Evolutionary conservation across 495 filamentous ascomycete species (phyloP).

Genomic region (Aspergillus mulundensis): DNA sequence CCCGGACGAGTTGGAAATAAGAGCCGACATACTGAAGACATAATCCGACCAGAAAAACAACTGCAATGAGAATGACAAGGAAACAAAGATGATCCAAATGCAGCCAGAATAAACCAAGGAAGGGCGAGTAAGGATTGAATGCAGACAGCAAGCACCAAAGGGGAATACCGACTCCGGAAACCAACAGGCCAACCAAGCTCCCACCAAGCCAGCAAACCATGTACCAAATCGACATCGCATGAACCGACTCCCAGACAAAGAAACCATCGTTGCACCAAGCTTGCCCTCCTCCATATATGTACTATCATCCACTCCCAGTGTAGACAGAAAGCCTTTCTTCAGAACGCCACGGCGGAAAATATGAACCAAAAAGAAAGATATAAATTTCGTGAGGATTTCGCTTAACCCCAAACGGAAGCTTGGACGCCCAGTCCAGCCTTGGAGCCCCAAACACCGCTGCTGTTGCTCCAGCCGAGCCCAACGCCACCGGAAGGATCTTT

Average conservation of each 20-base stretch:
- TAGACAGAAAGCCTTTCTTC: constrained; percentile 22
- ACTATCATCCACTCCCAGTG: constrained; percentile 25
- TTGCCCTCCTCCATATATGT: constrained; percentile 22
- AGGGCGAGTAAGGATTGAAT: constrained; percentile 10
- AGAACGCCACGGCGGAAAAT: constrained; percentile 26
- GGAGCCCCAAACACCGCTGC: constrained; percentile 70
- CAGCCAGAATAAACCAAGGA: constrained; percentile 13
- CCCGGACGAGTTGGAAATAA: constrained; percentile 19
- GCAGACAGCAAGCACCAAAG: constrained; percentile 22
- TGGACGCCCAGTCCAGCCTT: constrained; percentile 67
- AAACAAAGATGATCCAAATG: constrained; percentile 9
- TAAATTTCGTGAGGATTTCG: background rate
- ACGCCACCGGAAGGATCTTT: constrained; percentile 51
- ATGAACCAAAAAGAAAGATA: constrained; percentile 15
- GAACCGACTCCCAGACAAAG: constrained; percentile 20
- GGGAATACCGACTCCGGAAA: constrained; percentile 29
- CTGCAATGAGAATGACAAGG: constrained; percentile 4
- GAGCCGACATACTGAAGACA: constrained; percentile 20
- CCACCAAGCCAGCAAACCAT: constrained; percentile 25
- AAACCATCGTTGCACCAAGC: constrained; percentile 21
- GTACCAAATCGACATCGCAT: constrained; percentile 26
- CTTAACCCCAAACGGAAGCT: constrained; percentile 74
- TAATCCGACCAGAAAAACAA: constrained; percentile 14
- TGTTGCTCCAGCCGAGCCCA: constrained; percentile 66
- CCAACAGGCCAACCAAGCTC: constrained; percentile 28